phyloP scores from a whole-genome alignment of 1,139 yeast species.

The Blastobotrys persicus region DNA sequence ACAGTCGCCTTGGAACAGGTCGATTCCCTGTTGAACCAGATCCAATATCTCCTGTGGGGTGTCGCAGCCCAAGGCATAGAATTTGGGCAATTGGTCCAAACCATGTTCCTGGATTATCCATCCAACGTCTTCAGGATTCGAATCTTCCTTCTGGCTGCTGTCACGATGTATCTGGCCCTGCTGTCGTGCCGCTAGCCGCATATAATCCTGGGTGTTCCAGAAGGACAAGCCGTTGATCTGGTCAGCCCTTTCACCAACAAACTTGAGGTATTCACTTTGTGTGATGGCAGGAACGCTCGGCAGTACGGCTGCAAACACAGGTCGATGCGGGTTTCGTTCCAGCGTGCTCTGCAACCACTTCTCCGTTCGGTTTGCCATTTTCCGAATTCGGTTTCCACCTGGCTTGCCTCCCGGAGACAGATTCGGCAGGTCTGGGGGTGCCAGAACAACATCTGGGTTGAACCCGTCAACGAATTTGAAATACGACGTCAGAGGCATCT shows the following conservation, averaged over 20 bases:
- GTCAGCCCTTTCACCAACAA: conserved; percentile 6
- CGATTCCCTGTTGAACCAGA: conserved; percentile 36
- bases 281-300: conserved; percentile 24
- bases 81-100: conserved; percentile 23
- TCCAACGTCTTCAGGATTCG: not conserved
- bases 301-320: conserved; percentile 36
- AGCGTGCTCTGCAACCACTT: conserved; percentile 34
- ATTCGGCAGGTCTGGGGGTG: conserved; percentile 37
- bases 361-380: conserved; percentile 38
- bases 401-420: conserved; percentile 33
- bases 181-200: conserved; percentile 5
- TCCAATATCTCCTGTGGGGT: conserved; percentile 39
- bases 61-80: conserved; percentile 28
- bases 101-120: conserved; percentile 11
- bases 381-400: conserved; percentile 38
- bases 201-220: conserved; percentile 20
- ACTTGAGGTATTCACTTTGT: conserved; percentile 14
- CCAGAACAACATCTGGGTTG: conserved; percentile 34
- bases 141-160: not conserved
- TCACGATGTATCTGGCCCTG: not conserved
- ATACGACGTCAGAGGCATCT: conserved; percentile 31
- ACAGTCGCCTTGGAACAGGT: conserved; percentile 37
- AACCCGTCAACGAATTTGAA: conserved; percentile 26
- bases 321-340: conserved; percentile 10
- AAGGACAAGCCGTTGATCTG: conserved; percentile 28